Percentiles rank a stretch among this genome's conserved stretches.
phyloP scores from a whole-genome alignment of 192 early-diverging fungal species.

The Diversispora epigaea region DNA sequence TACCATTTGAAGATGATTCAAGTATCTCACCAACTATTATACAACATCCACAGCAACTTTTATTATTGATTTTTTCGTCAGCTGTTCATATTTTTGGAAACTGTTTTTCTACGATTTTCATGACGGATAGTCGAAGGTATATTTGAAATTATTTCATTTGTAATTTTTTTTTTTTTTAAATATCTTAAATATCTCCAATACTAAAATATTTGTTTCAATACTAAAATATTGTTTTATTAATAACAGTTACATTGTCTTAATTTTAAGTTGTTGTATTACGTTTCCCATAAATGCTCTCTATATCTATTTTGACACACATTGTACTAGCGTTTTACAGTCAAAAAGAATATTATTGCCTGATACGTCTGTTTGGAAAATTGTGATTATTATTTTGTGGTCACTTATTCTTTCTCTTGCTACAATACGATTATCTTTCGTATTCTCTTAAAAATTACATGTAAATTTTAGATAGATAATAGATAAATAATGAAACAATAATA shows the following conservation, averaged over 20 bases:
- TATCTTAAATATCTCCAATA: neutral
- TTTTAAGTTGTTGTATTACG: constrained; percentile 32
- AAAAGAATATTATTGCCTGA: constrained; percentile 22
- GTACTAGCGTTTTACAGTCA: constrained; percentile 9
- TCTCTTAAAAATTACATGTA: too few species aligned
- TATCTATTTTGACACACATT: constrained; percentile 28
- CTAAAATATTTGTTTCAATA: neutral
- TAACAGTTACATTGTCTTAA: constrained; percentile 34
- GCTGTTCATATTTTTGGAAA: constrained; percentile 35
- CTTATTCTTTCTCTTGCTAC: neutral
- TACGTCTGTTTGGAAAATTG: neutral
- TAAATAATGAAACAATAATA: too few species aligned
- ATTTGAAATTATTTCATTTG: neutral
- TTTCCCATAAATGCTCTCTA: constrained; percentile 31
- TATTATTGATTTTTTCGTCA: constrained; percentile 27
- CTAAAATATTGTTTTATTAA: neutral
- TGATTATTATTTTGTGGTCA: neutral
- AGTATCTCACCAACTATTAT: constrained; percentile 8
- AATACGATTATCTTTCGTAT: neutral
- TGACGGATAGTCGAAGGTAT: constrained; percentile 29
- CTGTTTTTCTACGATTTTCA: constrained; percentile 3
- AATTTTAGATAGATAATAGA: too few species aligned
- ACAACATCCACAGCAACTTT: neutral
- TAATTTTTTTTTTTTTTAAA: neutral
- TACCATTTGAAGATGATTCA: neutral